Evolutionary conservation across 768 basidiomycete genomes (phyloP), one percentile per base, ranked within the genome.

Genomic region (Brasilioporus rufonigricans): DNA sequence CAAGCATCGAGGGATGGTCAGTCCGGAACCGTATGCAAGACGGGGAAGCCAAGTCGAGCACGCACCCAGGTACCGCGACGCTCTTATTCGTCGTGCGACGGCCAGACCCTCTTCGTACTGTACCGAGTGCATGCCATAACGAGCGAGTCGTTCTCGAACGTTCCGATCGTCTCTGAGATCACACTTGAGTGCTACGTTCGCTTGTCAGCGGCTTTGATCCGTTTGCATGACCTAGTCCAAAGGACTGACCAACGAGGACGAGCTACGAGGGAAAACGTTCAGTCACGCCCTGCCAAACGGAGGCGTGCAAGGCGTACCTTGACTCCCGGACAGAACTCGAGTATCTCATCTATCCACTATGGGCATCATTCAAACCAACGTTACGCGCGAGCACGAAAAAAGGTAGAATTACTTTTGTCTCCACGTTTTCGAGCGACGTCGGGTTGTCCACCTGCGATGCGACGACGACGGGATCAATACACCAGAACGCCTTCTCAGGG

Each of bases 391-490:
- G 23, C 8, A 48, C 9, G 35, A 32, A 33, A 29, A 16, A 13
- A 24, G 14, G 47, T 47, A 13, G 33, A 48, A 33, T 51, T 60
- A 90, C 93, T 80, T 96, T 98, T 21, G 84, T 79, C 68, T 96
- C 93, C n/a, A 97, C 86, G 64, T 98, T 98, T 64, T 97, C 96
- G 58, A 98, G 73, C 27, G 94, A 97, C n/a, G 83, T 82, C 10
- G 95, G 96, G 60, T 93, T 94, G 69, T 98, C 96, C 31, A 96
- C 87, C 89, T 91, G 60, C 9, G 14, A 18, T 26, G 31, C n/a
- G 48, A 27, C 5, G 40, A 16, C 29, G 23, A 19, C 14, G n/a
- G n/a, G n/a, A n/a, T n/a, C n/a, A n/a, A n/a, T n/a, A n/a, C n/a
- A n/a, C n/a, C n/a, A n/a, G n/a, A n/a, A n/a, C n/a, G n/a, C n/a